phyloP scores from a whole-genome alignment of 192 early-diverging fungal genomes.

The Backusella circina region DNA sequence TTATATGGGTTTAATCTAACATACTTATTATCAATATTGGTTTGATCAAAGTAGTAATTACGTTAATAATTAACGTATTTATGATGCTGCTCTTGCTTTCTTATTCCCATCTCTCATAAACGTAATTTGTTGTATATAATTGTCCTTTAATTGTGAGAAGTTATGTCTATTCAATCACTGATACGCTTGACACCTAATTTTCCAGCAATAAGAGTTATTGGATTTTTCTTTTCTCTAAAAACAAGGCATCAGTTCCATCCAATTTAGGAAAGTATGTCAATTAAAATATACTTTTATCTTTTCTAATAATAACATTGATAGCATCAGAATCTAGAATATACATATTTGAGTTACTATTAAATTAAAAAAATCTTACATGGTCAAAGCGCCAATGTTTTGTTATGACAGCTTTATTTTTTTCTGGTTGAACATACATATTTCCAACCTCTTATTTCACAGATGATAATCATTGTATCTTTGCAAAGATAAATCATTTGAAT shows the following conservation, averaged over 20 bases:
- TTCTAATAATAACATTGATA: not conserved
- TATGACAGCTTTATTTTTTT: not conserved
- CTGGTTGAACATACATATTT: not conserved
- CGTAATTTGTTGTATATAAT: not conserved
- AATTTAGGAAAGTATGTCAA: not conserved
- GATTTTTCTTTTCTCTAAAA: not conserved
- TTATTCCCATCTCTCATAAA: not conserved
- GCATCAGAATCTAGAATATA: not conserved
- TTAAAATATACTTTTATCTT: not conserved
- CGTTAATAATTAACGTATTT: not conserved
- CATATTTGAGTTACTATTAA: not conserved
- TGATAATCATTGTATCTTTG: not conserved
- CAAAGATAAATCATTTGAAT: not conserved
- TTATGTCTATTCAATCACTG: not conserved
- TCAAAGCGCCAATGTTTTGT: not conserved
- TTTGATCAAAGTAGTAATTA: not conserved
- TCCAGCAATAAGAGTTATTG: not conserved
- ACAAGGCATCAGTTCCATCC: not conserved
- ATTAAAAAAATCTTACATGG: not conserved
- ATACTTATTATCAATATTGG: not conserved
- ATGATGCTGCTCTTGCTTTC: not conserved
- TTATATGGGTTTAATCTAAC: not conserved
- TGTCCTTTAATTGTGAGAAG: not conserved
- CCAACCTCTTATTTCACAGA: not conserved
- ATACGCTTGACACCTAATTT: not conserved